Conservation (phyloP, 2,329 filamentous ascomycete genomes). For the Xylaria sp. region DNA sequence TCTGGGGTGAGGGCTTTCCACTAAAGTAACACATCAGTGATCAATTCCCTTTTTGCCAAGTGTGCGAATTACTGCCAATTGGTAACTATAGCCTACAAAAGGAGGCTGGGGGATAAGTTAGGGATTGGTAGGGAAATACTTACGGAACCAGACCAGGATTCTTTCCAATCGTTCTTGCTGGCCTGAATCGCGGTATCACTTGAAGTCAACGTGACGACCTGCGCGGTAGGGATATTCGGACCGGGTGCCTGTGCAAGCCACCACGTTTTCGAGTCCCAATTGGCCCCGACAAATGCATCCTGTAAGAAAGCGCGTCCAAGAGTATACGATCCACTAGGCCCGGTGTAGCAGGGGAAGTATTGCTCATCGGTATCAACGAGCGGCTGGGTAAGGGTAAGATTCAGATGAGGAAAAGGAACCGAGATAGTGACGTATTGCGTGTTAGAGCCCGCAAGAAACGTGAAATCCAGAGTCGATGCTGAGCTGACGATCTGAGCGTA, state of each 20-base stretch:
- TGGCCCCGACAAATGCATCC: constrained; percentile 58
- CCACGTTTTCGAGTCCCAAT: constrained; percentile 52
- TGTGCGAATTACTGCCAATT: background rate
- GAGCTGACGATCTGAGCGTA: constrained; percentile 55
- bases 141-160: constrained; percentile 48
- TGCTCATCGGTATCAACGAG: constrained; percentile 49
- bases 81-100: background rate
- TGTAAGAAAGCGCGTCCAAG: constrained; percentile 60
- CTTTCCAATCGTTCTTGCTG: constrained; percentile 50
- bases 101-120: too few relatives aligned
- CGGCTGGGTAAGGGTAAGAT: constrained; percentile 55
- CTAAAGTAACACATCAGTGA: constrained; percentile 19
- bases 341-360: constrained; percentile 58
- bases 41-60: background rate
- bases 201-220: constrained; percentile 39
- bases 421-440: constrained; percentile 55
- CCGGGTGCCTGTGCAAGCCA: constrained; percentile 57
- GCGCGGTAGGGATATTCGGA: constrained; percentile 47
- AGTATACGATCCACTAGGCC: constrained; percentile 43
- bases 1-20: constrained; percentile 46
- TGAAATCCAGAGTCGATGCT: constrained; percentile 55
- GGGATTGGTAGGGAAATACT: background rate
- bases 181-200: constrained; percentile 40
- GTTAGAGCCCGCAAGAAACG: constrained; percentile 50
- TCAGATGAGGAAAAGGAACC: constrained; percentile 55